Evolutionary conservation across 2,329 filamentous ascomycete genomes (phyloP), one percentile per base, ranked within the genome.

Genomic region (Fusarium palustre): DNA sequence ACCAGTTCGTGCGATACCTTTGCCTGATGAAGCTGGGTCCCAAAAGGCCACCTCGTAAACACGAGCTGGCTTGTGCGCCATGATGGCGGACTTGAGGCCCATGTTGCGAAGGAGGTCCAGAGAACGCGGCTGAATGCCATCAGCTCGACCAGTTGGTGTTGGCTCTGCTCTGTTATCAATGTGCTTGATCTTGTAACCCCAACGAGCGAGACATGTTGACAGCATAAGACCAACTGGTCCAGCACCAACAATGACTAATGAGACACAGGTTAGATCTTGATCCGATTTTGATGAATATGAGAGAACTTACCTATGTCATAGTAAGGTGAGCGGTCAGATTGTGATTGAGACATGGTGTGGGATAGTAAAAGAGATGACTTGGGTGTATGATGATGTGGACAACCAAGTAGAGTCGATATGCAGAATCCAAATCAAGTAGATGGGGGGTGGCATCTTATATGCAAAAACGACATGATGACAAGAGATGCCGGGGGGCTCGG

Each of bases 131-230:
- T 97, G 94, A 60, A 97, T 97, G 66, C 93, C 94, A 80, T 97
- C 94, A 58, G 94, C 94, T 69, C 94, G 92, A 55, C 94, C 94
- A 22, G 93, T 97, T 4, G 88, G 76, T 15, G 94, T 97, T 18
- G 94, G 94, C 75, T 95, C 92, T 3, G 93, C 85, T 62, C 94
- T 87, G 81, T 97, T 97, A 81, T 97, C 94, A 76, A 97, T 93
- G 81, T 97, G 93, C 84, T 95, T 97, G 80, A 97, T 93, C 79
- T 89, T 93, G 85, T 97, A 97, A 22, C 94, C 94, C 93, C 94
- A 97, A 82, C 94, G 87, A 64, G 93, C 92, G 66, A 97, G 87
- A 77, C 92, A 95, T 31, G 94, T 94, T 11, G 93, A 96, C 25
- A 97, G 86, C 81, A 97, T 90, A 60, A 97, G 87, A 57, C 94